phyloP scores from a whole-genome alignment of 2,329 filamentous ascomycete species.

The Fusarium secorum region DNA sequence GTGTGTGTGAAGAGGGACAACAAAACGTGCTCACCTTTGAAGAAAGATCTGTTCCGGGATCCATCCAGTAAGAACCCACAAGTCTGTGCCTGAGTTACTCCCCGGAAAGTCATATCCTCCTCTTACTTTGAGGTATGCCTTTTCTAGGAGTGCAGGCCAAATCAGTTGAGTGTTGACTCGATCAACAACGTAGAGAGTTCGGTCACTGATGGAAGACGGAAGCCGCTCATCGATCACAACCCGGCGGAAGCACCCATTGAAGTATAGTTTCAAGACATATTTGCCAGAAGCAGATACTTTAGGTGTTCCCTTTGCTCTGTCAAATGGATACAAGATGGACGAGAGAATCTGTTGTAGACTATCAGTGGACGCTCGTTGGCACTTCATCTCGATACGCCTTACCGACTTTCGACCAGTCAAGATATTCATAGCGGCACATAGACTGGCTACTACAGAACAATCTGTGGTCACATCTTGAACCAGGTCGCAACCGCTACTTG shows the following conservation, averaged over 20 bases:
- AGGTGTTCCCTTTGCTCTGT: constrained; percentile 65
- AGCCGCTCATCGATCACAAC: constrained; percentile 90
- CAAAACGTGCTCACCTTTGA: constrained; percentile 63
- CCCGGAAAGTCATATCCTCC: constrained; percentile 98
- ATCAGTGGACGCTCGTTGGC: not conserved
- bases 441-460: constrained; percentile 94
- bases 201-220: constrained; percentile 76
- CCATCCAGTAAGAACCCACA: constrained; percentile 94
- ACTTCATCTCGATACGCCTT: constrained; percentile 37
- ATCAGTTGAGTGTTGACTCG: constrained; percentile 80
- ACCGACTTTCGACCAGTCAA: constrained; percentile 75
- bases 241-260: constrained; percentile 90
- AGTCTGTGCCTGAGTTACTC: constrained; percentile 94
- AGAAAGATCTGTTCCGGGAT: constrained; percentile 95
- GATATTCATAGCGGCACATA: constrained; percentile 80
- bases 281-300: constrained; percentile 79
- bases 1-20: not conserved
- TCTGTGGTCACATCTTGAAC: constrained; percentile 96
- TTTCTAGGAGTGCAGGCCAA: constrained; percentile 94
- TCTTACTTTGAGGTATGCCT: constrained; percentile 93
- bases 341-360: constrained; percentile 66
- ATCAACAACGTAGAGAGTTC: constrained; percentile 87
- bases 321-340: constrained; percentile 78
- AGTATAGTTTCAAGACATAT: constrained; percentile 91
- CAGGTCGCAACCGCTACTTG: constrained; percentile 73